Percentiles rank a stretch among this genome's conserved stretches.
Conservation (phyloP, 1,139 yeast genomes). For the Yamadazyma taylorii region DNA sequence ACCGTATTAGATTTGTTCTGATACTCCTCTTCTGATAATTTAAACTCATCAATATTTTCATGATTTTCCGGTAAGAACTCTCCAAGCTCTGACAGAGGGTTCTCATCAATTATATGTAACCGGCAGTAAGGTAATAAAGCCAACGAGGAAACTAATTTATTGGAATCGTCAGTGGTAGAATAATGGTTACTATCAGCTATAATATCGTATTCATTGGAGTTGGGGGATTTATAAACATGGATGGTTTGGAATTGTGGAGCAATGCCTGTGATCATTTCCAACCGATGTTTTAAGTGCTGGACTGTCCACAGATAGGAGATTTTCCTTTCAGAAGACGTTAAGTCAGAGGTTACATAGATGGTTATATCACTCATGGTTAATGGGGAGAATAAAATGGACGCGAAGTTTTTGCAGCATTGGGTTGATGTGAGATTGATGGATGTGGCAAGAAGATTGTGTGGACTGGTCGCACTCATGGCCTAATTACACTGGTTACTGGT, state of each 20-base stretch:
- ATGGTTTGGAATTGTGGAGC: constrained; percentile 60
- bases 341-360: constrained; percentile 60
- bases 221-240: constrained; percentile 25
- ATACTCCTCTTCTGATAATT: constrained; percentile 66
- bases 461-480: too few relatives aligned
- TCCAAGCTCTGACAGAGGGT: constrained; percentile 49
- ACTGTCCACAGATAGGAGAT: constrained; percentile 66
- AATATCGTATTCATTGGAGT: constrained; percentile 12
- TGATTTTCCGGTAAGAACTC: constrained; percentile 20
- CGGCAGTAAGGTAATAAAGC: constrained; percentile 39
- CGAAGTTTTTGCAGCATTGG: neutral
- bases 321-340: constrained; percentile 71
- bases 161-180: constrained; percentile 18
- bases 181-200: constrained; percentile 4
- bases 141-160: constrained; percentile 19
- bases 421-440: too few relatives aligned
- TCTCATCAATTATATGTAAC: constrained; percentile 54
- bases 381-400: neutral
- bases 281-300: constrained; percentile 50
- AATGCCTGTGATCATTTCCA: constrained; percentile 80
- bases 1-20: constrained; percentile 61
- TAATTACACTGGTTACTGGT: too few relatives aligned
- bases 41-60: constrained; percentile 35
- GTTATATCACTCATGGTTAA: constrained; percentile 45
- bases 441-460: too few relatives aligned